Conservation (phyloP, 352 stramenopile species). For the Globisporangium cederbergense region DNA sequence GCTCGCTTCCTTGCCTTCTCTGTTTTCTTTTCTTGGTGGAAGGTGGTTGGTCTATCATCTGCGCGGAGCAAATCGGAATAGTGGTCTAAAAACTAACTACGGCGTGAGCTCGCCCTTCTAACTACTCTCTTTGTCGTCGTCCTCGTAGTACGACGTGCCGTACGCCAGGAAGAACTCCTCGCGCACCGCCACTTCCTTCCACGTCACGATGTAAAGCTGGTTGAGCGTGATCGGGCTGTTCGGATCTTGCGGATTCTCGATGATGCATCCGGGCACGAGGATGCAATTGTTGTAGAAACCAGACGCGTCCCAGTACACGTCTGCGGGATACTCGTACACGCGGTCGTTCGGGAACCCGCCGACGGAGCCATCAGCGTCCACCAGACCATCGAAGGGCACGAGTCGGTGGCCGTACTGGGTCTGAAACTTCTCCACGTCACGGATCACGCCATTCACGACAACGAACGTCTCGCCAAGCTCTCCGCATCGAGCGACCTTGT, state of each 20-base stretch:
- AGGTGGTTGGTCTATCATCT: conserved; percentile 10
- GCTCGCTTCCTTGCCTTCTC: not conserved
- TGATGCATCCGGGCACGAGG: conserved; percentile 78
- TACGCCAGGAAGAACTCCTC: conserved; percentile 89
- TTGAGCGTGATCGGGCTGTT: conserved; percentile 77
- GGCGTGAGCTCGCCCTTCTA: conserved; percentile 18
- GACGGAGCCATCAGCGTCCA: conserved; percentile 80
- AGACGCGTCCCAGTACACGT: conserved; percentile 85
- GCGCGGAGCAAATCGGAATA: not conserved
- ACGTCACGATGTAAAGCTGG: conserved; percentile 87
- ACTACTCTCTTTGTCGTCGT: conserved; percentile 65
- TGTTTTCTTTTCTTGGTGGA: not conserved
- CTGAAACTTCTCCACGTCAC: conserved; percentile 86
- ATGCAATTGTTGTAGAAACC: conserved; percentile 91
- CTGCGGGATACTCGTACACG: conserved; percentile 82
- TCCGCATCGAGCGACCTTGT: conserved; percentile 82
- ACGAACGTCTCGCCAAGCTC: conserved; percentile 87
- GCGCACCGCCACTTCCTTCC: conserved; percentile 79
- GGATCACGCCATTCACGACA: conserved; percentile 81
- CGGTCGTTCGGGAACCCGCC: conserved; percentile 85
- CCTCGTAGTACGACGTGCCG: conserved; percentile 87
- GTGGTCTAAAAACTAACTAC: conserved; percentile 6
- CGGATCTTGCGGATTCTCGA: conserved; percentile 77
- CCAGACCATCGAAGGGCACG: conserved; percentile 74
- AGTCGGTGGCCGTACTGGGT: conserved; percentile 85